Evolutionary conservation across 2,329 filamentous ascomycete species (phyloP), one percentile per base, ranked within the genome.

Genomic region (Sodiomyces alkalinus): DNA sequence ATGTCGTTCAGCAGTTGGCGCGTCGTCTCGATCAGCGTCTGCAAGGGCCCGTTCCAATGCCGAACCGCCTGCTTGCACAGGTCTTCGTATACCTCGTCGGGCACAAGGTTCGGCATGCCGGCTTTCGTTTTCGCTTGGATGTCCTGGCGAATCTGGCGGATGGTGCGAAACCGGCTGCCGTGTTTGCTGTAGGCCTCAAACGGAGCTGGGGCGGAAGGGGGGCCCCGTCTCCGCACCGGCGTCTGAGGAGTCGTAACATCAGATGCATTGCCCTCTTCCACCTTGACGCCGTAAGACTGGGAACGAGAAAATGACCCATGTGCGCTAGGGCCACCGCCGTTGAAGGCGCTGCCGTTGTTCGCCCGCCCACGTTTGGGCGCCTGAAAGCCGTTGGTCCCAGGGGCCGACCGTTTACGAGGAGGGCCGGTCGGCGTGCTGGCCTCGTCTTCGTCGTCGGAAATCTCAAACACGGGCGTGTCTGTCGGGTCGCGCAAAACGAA

Each of bases 81-180:
- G 0, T 57, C 56, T 17, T 73, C 63, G 14, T 74, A 70, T 0
- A 77, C 71, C 20, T 68, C 64, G 0, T 67, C 61, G 0, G 73
- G 64, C 0, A 71, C 64, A 1, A 72, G 57, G 6, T 65, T 62
- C 0, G 70, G 71, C 38, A 74, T 58, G 0, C 74, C 72, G 0
- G 68, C 62, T 12, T 57, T 58, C 16, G 63, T 65, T 9, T 68
- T 67, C 4, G 56, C 49, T 12, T 55, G 48, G 10, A 78, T 74
- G 8, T 72, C 60, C 0, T 55, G 47, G 0, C 64, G 60, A 2
- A 80, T 67, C 20, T 63, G 51, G 4, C 48, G 47, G 3, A 73
- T 51, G 1, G 60, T 62, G 18, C 61, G 52, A 4, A 60, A 58
- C 0, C 51, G 43, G 3, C 53, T 47, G 1, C 58, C 58, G 5